Evolutionary conservation across 192 early-diverging fungal species (phyloP).

Genomic region (Coemansia reversa): DNA sequence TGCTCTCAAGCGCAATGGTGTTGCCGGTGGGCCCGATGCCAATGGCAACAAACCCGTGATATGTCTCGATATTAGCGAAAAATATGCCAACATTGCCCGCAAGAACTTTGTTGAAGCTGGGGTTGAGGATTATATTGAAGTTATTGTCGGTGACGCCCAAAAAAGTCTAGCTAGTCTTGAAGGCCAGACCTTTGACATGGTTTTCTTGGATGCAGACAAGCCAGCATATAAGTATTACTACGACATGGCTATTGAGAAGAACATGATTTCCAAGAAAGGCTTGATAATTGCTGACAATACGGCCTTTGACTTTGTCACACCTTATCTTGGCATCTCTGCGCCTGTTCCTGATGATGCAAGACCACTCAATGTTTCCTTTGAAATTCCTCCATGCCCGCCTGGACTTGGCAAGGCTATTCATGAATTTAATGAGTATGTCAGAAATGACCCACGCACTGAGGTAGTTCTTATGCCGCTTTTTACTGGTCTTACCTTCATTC

Average conservation of each 20-base stretch:
- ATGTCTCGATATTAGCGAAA: constrained; percentile 59
- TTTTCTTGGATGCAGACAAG: constrained; percentile 77
- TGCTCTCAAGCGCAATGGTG: constrained; percentile 54
- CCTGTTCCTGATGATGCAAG: constrained; percentile 15
- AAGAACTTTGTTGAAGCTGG: constrained; percentile 37
- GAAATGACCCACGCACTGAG: constrained; percentile 58
- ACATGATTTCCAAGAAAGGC: constrained; percentile 58
- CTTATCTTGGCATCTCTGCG: constrained; percentile 19
- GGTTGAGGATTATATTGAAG: constrained; percentile 39
- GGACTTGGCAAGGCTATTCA: constrained; percentile 30
- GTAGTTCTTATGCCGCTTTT: constrained; percentile 61
- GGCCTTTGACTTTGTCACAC: constrained; percentile 24
- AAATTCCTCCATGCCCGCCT: not conserved
- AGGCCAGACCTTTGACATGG: constrained; percentile 59
- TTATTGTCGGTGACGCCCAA: constrained; percentile 43
- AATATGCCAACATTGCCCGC: constrained; percentile 50
- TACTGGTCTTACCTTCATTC: constrained; percentile 37
- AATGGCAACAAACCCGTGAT: constrained; percentile 35
- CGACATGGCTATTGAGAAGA: constrained; percentile 61
- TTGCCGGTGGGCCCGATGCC: constrained; percentile 13
- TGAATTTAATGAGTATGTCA: constrained; percentile 65
- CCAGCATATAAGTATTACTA: constrained; percentile 63
- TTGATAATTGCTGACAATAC: constrained; percentile 69
- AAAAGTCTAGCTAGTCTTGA: constrained; percentile 36
- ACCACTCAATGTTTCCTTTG: constrained; percentile 15